Percentiles rank a stretch among this genome's conserved stretches.
Evolutionary conservation across 2,329 filamentous ascomycete genomes (phyloP).

Genomic region (Claviceps capensis): DNA sequence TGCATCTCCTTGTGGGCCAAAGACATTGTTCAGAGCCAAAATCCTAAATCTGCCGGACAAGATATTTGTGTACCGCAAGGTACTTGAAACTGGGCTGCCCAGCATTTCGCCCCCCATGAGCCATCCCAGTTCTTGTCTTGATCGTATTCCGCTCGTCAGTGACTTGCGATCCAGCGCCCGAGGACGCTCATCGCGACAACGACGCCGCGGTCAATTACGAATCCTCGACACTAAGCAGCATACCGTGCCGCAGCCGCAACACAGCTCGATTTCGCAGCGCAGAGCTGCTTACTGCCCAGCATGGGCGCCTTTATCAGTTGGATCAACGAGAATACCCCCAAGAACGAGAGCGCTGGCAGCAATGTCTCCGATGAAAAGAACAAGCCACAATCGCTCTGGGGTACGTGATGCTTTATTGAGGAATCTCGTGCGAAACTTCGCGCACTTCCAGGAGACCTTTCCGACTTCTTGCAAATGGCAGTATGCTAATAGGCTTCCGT

Average conservation of each 20-base stretch:
- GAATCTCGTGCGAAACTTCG: neutral
- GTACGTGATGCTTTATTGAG: conserved; percentile 11
- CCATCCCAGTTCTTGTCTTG: neutral
- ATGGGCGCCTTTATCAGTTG: conserved; percentile 27
- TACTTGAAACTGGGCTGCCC: conserved; percentile 1
- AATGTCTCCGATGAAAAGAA: conserved; percentile 4
- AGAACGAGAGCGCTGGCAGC: conserved; percentile 12
- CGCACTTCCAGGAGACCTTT: neutral
- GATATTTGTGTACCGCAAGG: neutral
- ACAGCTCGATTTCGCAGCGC: neutral
- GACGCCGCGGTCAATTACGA: neutral
- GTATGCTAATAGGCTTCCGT: conserved; percentile 4
- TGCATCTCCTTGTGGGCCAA: neutral
- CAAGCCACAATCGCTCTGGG: conserved; percentile 21
- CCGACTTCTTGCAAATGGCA: neutral
- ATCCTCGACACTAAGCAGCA: neutral
- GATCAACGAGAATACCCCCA: conserved; percentile 20
- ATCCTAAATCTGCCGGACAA: neutral
- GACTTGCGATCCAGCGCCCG: neutral
- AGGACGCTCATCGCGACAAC: neutral
- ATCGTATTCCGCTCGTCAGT: neutral
- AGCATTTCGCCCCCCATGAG: neutral
- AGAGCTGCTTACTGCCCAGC: conserved; percentile 9
- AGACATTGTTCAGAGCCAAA: neutral
- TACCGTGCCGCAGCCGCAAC: neutral